Base-by-base conservation (phyloP, 169 alveolate genomes). In the Babesia bigemina region DNA sequence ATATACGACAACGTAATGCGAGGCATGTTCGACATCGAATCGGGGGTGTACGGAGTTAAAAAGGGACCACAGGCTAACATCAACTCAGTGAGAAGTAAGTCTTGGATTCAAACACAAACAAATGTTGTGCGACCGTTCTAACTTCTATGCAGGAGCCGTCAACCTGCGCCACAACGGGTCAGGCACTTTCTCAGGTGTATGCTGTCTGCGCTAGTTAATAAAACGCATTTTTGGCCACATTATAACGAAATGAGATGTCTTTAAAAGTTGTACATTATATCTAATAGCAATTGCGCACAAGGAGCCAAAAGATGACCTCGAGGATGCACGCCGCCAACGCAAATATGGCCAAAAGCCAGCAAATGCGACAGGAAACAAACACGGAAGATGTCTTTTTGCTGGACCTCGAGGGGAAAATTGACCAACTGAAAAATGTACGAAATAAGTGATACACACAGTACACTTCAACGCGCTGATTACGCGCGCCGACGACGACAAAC, bases 1-100 rank as follows among this genome's bases (percentile, higher is more conserved):
- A 81, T 81, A 52, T 81, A 81, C 48, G 88, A 81, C 65, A 81
- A 81, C 78, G 88, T 81, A 22, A 71, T 26, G 72, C 75, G 76
- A n/a, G 88, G 88, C 33, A 49, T 81, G 71, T 81, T 81, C 50
- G 88, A 81, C 60, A 65, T 73, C 44, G 88, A 81, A 56, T 81
- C 88, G 29, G 88, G 88, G 63, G 88, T 81, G 63, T 69, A 33
- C 67, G 67, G 67, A 12, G 63, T 52, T 7, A 67, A 67, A 55
- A 50, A 44, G 42, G 76, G 76, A 3, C 76, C 76, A n/a, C 76
- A 67, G 39, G 76, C 76, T 0, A 44, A 16, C 21, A 14, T 67
- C n/a, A 67, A 67, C 76, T 67, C 76, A 47, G 29, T 44, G 53
- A 21, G 76, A 67, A 50, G 76, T 67, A 29, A 49, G 76, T 67